Conservation (phyloP, 1,284 basidiomycete genomes). For the Ustilago hordei region DNA sequence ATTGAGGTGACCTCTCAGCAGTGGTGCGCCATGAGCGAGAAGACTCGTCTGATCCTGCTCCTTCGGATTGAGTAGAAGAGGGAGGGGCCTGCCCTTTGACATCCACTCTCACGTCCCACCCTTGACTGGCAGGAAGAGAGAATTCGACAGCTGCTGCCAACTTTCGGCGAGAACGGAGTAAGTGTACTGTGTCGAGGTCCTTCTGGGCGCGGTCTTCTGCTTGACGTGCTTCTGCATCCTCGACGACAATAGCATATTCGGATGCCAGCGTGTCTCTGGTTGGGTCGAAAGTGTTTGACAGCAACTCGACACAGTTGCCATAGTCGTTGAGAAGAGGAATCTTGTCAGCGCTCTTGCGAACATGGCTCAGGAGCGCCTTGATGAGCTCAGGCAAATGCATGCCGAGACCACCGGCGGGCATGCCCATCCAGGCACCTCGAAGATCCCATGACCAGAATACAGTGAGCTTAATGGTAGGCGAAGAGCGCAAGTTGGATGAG, state of each 20-base stretch:
- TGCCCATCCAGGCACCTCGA: conserved; percentile 79
- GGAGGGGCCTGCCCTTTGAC: conserved; percentile 16
- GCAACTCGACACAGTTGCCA: conserved; percentile 84
- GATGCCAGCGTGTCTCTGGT: conserved; percentile 83
- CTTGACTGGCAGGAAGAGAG: conserved; percentile 79
- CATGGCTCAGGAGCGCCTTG: conserved; percentile 81
- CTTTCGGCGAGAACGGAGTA: conserved; percentile 74
- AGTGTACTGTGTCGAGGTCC: conserved; percentile 43
- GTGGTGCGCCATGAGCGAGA: conserved; percentile 77
- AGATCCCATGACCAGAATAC: conserved; percentile 97
- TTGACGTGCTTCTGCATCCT: conserved; percentile 74
- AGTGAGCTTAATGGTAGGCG: conserved; percentile 73
- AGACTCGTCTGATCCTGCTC: conserved; percentile 73
- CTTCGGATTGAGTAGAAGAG: background rate
- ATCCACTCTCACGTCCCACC: conserved; percentile 87
- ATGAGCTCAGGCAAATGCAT: conserved; percentile 83
- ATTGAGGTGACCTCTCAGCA: conserved; percentile 27
- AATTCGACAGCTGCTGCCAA: conserved; percentile 83
- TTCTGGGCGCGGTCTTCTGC: conserved; percentile 46
- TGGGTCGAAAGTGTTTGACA: conserved; percentile 81
- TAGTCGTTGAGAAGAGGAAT: conserved; percentile 83
- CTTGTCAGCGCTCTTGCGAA: conserved; percentile 78
- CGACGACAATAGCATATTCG: conserved; percentile 84
- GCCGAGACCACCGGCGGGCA: conserved; percentile 61
- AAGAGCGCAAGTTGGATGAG: conserved; percentile 19